Base-by-base conservation (phyloP, 75 land plant species). In the Cupressus sempervirens region DNA sequence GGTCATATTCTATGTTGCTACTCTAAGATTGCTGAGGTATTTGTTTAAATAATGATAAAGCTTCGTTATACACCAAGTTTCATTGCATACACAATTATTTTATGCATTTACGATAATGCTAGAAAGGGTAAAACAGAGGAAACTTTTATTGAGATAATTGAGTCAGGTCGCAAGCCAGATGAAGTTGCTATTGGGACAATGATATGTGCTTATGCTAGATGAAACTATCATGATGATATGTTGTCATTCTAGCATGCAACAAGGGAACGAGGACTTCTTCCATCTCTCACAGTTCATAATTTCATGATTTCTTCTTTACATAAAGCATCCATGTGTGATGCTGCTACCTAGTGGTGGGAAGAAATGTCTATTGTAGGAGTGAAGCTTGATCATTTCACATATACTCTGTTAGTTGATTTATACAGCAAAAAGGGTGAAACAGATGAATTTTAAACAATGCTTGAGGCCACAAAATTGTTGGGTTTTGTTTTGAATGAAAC, bases 121-220 rank as follows among this genome's bases (percentile, higher is more conserved):
- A 96, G 98, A 32, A 94, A 93, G 86, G 89, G 96, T 67, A 93
- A 86, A 30, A 94, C 95, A 76, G 98, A 98, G 85, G 86, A 90
- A 76, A 83, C 90, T 6, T 94, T 96, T 86, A 48, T 92, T 88
- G 99, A 98, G 92, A 98, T 98, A 98, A 92, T 98, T 83, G 94
- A 94, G 81, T 91, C 83, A 41, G 96, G 95, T 32, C 93, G 93
- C 81, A 98, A 97, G 86, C 98, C 99, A n/a, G 99, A 97, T 88
- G 96, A 91, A 84, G 93, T 97, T 85, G 94, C 96, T 84, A 92
- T 91, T 86, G 92, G 95, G 0, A 91, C 95, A 67, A 91, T 96
- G 98, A 84, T 97, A 23, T 92, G 94, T 84, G 86, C 98, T 26
- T 97, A 97, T 90, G 98, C 98, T 62, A 89, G 91, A 84, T 94